Base-by-base conservation (phyloP, 2,329 filamentous ascomycete genomes). In the Coniochaeta sp. region DNA sequence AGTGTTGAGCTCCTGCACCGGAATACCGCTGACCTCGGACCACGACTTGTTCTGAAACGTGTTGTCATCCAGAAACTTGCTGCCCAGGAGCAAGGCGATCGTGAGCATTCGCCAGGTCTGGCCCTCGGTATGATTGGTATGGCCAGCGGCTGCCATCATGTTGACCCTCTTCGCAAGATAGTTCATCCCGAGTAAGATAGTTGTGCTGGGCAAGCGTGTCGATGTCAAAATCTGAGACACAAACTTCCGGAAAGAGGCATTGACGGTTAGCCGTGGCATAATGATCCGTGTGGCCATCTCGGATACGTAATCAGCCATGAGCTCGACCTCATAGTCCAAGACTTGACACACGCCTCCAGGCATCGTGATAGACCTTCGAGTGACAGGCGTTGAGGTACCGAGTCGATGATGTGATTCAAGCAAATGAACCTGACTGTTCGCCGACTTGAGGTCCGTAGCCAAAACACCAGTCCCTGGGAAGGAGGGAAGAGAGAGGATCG, bases 21-120 rank as follows among this genome's bases (percentile, higher is more conserved):
- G 81, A 66, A 97, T 96, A 63, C 90, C 91, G 74, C 91, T 96
- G 58, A 97, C 93, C 71, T 97, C 93, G 6, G 93, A 91, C 93
- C 93, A 97, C 1, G 93, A 96, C 60, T 91, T 89, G 77, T 96
- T 97, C 81, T 96, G 93, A 76, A 97, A 97, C 6, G 93, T 97
- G 76, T 96, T 96, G 80, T 96, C 93, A 70, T 97, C 93, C 66
- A 96, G 80, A 70, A 96, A 97, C 78, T 97, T 97, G 85, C 91
- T 96, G 62, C 91, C 93, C 59, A 97, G 81, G 58, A 97, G 83
- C 61, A 97, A 79, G 8, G 89, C 86, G 40, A 93, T 89, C 7
- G 92, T 96, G 64, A 96, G 82, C 78, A 96, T 88, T 62, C 91
- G 89, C 81, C 93, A 96, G 59, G 96, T 83, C 71, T 95, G 88